Evolutionary conservation across 495 filamentous ascomycete genomes (phyloP), one percentile per base, ranked within the genome.

Genomic region (Hypoxylon crocopeplum): DNA sequence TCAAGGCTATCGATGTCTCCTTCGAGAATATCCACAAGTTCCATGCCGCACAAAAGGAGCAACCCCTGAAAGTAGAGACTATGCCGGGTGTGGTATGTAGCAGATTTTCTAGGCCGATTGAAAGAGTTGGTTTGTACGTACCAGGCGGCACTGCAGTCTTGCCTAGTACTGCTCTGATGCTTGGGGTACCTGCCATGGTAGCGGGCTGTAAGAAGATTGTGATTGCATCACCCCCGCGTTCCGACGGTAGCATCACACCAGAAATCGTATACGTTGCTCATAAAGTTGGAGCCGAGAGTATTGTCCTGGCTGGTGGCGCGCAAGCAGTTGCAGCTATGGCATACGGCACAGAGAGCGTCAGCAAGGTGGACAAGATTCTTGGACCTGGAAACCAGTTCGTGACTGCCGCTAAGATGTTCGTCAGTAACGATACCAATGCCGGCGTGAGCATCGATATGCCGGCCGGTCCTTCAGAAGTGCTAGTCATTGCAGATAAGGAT

Each of bases 371-470:
- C 81, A 98, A 98, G 86, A 97, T 98, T 65, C 84, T 98, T 3
- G 94, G 94, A 1, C 94, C 94, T 1, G 94, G 94, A 32, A 98
- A 98, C 75, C 94, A 98, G 74, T 98, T 98, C 68, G 95, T 98
- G 21, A 98, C 94, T 0, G 94, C 95, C 0, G 94, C 90, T 42
- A 98, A 98, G 84, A 98, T 98, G 94, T 75, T 89, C 52, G 94
- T 98, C 6, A 86, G 87, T 69, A 98, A 98, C 73, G 95, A 98
- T 68, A 97, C 94, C 27, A 93, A 88, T 45, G 94, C 94, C 1
- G 87, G 89, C 25, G 94, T 98, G 12, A 87, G 89, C 73, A 98
- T 98, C 68, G 94, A 98, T 70, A 98, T 98, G 94, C 94, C 94
- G 8, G 94, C 94, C 32, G 94, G 94, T 7, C 94, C 94, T 3